phyloP scores from a whole-genome alignment of 371 early-diverging fungal species.

The Lichtheimia ramosa region DNA sequence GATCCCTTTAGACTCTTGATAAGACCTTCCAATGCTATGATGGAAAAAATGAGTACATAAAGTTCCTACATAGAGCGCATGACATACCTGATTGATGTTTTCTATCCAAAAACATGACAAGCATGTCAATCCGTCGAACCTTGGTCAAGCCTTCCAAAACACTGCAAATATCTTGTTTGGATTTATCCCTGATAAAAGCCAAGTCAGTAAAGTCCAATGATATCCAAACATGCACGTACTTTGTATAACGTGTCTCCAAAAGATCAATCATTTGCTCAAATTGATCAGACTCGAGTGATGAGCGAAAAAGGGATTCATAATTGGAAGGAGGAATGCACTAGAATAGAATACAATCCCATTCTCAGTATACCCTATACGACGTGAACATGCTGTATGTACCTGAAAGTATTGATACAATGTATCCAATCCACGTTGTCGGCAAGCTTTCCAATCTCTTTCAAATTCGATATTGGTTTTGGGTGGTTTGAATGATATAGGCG shows the following conservation, averaged over 20 bases:
- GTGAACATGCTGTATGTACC: conserved; percentile 36
- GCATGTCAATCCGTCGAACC: conserved; percentile 68
- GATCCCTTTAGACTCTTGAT: conserved; percentile 9
- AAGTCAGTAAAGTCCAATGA: background rate
- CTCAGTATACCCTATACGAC: background rate
- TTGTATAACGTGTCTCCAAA: conserved; percentile 35
- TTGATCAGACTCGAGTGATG: conserved; percentile 73
- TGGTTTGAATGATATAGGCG: conserved; percentile 21
- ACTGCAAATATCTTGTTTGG: conserved; percentile 34
- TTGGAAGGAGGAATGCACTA: conserved; percentile 51
- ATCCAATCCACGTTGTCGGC: conserved; percentile 45
- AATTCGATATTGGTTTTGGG: conserved; percentile 72
- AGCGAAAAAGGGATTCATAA: conserved; percentile 62
- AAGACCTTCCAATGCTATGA: conserved; percentile 11
- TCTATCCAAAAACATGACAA: conserved; percentile 63
- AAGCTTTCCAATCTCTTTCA: conserved; percentile 76
- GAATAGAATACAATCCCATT: conserved; percentile 6
- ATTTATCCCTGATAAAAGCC: conserved; percentile 26
- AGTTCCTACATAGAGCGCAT: background rate
- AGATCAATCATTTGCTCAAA: conserved; percentile 62
- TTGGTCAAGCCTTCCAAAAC: conserved; percentile 48
- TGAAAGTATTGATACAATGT: conserved; percentile 68
- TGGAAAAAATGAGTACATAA: background rate
- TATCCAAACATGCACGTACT: conserved; percentile 4
- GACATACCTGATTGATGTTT: conserved; percentile 58